Percentiles rank a stretch among this genome's conserved stretches.
phyloP scores from a whole-genome alignment of 2,329 filamentous ascomycete species.

The Hypocreales sp. region DNA sequence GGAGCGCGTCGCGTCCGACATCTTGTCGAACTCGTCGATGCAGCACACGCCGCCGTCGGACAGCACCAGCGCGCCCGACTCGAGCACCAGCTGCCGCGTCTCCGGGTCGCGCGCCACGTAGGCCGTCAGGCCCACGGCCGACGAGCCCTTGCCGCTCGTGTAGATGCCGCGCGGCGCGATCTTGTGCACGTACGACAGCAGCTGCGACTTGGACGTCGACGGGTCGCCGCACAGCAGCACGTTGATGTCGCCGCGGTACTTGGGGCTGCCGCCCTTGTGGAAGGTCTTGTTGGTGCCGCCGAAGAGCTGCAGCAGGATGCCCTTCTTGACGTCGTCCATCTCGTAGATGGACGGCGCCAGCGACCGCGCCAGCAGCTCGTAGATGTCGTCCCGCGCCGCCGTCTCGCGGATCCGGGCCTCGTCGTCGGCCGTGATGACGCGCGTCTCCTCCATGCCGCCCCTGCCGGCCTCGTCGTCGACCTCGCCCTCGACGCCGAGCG shows the following conservation, averaged over 20 bases:
- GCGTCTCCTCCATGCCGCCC: constrained; percentile 65
- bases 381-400: constrained; percentile 69
- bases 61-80: constrained; percentile 64
- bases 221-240: constrained; percentile 92
- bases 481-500: constrained; percentile 67
- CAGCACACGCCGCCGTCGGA: constrained; percentile 74
- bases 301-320: constrained; percentile 89
- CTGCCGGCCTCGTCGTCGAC: constrained; percentile 49
- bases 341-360: constrained; percentile 93
- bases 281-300: constrained; percentile 98
- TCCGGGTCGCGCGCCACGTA: constrained; percentile 71
- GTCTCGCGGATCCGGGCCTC: constrained; percentile 77
- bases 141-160: constrained; percentile 68
- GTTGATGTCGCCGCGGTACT: constrained; percentile 95
- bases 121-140: constrained; percentile 66
- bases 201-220: constrained; percentile 89
- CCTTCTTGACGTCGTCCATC: constrained; percentile 98
- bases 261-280: constrained; percentile 86
- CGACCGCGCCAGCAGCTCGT: constrained; percentile 80
- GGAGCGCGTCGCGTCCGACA: constrained; percentile 64
- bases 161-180: constrained; percentile 83
- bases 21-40: constrained; percentile 78
- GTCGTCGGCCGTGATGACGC: constrained; percentile 73
- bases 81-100: constrained; percentile 63
- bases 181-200: constrained; percentile 90